Base-by-base conservation (phyloP, 75 land plant species). In the Picea glauca region DNA sequence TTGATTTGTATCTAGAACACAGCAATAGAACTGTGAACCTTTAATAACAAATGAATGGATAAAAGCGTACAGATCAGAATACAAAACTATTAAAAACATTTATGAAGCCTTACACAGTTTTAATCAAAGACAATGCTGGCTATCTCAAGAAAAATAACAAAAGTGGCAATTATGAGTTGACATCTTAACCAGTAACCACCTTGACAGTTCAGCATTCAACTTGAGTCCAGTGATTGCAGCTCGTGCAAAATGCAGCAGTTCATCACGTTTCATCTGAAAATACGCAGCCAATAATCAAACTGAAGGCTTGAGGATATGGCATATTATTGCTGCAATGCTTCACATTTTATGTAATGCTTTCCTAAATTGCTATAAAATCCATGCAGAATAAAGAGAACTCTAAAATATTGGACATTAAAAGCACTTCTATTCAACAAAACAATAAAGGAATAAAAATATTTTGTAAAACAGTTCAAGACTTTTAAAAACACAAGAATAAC, bases 241-340 rank as follows among this genome's bases (percentile, higher is more conserved):
- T 85, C 88, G 93, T n/a, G 92, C 98, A 85, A 85, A 87, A 65
- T 93, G 91, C 26, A 95, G 90, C 58, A 95, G 72, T 43, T 93
- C 93, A 62, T 93, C 95, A 75, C 85, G 83, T 75, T 91, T 95
- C 59, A 89, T 87, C 98, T 95, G 82, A 72, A 79, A 72, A 81
- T 58, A 61, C 5, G 20, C 50, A 68, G 13, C 33, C 21, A 68
- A 9, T 35, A 68, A 72, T 46, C 78, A 77, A 7, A 63, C 21
- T 68, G 9, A 38, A 15, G 46, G 20, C 21, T 40, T 40, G 20
- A 76, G 35, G 9, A 76, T 40, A 40, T 32, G 32, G 35, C 1
- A 18, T 20, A 17, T 4, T 38, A 31, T 68, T 38, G 21, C 50
- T 38, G 17, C 6, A 68, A 68, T 68, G 2, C 50, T 68, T 68